A percentile compares a stretch with the other conserved stretches of the same genome.
Evolutionary conservation across 1,139 yeast species (phyloP).

Genomic region (Meyerozyma elateridarum): DNA sequence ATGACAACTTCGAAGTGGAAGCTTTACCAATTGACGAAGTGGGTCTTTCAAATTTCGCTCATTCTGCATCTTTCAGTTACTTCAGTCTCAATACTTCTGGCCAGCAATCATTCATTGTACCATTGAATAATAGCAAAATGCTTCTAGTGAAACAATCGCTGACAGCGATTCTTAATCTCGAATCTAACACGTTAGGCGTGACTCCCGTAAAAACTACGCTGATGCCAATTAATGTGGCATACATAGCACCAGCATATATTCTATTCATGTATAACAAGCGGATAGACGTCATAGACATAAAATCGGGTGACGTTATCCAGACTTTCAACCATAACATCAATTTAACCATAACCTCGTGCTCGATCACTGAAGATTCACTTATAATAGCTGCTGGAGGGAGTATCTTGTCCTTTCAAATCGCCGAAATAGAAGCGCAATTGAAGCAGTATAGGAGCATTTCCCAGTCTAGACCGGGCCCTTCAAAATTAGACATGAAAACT

Average conservation of each 20-base stretch:
- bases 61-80: constrained; percentile 19
- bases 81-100: constrained; percentile 20
- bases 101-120: constrained; percentile 7
- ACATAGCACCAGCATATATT: constrained; percentile 44
- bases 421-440: constrained; percentile 10
- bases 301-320: constrained; percentile 42
- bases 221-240: constrained; percentile 28
- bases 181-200: constrained; percentile 13
- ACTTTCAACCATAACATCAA: constrained; percentile 29
- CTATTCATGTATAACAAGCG: constrained; percentile 35
- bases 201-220: constrained; percentile 23
- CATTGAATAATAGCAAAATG: constrained; percentile 13
- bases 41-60: constrained; percentile 13
- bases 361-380: constrained; percentile 19
- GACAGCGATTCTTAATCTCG: constrained; percentile 15
- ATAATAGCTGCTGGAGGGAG: constrained; percentile 24
- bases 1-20: constrained; percentile 16
- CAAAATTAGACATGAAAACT: not conserved
- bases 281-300: constrained; percentile 42
- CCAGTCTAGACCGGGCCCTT: not conserved
- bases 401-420: constrained; percentile 15
- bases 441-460: constrained; percentile 9
- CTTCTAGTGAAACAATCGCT: constrained; percentile 20
- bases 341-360: no score
- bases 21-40: constrained; percentile 14